A percentile compares a stretch with the other conserved stretches of the same genome.
Evolutionary conservation across 2,329 filamentous ascomycete species (phyloP).

Genomic region (Pseudopithomyces chartarum): DNA sequence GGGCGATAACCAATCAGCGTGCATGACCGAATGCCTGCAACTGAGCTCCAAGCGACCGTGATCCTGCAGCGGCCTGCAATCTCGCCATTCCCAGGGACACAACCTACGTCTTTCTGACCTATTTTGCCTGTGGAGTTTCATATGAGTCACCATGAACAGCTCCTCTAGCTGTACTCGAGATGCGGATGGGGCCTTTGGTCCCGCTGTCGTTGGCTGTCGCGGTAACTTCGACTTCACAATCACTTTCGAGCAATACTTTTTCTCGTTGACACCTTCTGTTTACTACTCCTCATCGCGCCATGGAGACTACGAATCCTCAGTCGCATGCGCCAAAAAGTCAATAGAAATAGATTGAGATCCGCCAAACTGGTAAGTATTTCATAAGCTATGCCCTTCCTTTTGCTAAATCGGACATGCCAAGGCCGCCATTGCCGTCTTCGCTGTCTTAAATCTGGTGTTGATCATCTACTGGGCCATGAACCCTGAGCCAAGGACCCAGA

Average conservation of each 20-base stretch:
- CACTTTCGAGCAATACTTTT: conserved; percentile 54
- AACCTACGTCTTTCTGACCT: neutral
- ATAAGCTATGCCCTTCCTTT: neutral
- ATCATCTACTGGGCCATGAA: neutral
- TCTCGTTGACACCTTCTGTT: conserved; percentile 49
- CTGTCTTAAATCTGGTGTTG: neutral
- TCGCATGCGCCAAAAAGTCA: neutral
- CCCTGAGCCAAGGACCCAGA: neutral
- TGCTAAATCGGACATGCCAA: neutral
- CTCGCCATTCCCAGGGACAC: neutral
- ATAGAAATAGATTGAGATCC: neutral
- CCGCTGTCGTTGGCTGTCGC: conserved; percentile 53
- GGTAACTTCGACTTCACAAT: conserved; percentile 52
- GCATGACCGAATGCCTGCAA: too few species aligned
- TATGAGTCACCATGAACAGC: neutral
- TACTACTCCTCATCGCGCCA: conserved; percentile 9
- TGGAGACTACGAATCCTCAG: neutral
- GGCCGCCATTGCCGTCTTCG: neutral
- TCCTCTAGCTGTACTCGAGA: neutral
- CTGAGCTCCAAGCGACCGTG: neutral
- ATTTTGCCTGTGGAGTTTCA: neutral
- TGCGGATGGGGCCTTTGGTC: conserved; percentile 44
- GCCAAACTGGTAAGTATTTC: conserved; percentile 10
- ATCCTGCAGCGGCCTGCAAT: neutral
- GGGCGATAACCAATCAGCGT: neutral